These are phyloP conservation scores for Aspergillus avenaceus DNA, from an alignment of 495 filamentous ascomycete species.

Conservation along the genomic window DNA sequence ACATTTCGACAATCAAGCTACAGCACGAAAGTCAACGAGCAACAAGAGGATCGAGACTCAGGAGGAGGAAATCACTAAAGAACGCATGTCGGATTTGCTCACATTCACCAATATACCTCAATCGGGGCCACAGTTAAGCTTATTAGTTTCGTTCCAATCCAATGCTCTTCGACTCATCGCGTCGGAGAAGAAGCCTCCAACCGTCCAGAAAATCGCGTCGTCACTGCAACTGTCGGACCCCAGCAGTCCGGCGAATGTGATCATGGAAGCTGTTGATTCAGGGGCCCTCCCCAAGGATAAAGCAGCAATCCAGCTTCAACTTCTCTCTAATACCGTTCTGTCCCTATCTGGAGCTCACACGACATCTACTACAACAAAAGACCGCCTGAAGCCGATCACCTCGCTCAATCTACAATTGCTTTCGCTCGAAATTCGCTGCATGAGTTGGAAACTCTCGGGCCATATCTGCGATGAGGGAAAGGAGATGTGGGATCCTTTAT, in stretches of 20 bases:
- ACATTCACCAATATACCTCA: slow-evolving; percentile 48
- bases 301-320: slow-evolving; percentile 65
- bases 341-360: slow-evolving; percentile 45
- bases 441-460: slow-evolving; percentile 69
- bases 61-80: slow-evolving; percentile 32
- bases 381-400: slow-evolving; percentile 54
- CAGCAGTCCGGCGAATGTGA: slow-evolving; percentile 64
- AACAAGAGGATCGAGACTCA: slow-evolving; percentile 12
- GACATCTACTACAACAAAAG: slow-evolving; percentile 34
- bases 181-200: slow-evolving; percentile 37
- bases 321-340: slow-evolving; percentile 61
- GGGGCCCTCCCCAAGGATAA: slow-evolving; percentile 49
- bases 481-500: slow-evolving; percentile 67
- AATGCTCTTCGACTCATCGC: slow-evolving; percentile 49
- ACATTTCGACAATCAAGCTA: slow-evolving; percentile 20
- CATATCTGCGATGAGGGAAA: slow-evolving; percentile 64
- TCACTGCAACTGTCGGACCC: slow-evolving; percentile 40
- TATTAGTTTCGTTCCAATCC: slow-evolving; percentile 40
- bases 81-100: slow-evolving; percentile 58
- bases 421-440: slow-evolving; percentile 59
- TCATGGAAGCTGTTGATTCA: slow-evolving; percentile 47
- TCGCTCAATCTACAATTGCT: slow-evolving; percentile 62
- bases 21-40: slow-evolving; percentile 15
- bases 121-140: slow-evolving; percentile 28
- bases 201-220: slow-evolving; percentile 46